Evolutionary conservation across 2,329 filamentous ascomycete species (phyloP), one percentile per base, ranked within the genome.

Genomic region (Ustilaginoidea virens): DNA sequence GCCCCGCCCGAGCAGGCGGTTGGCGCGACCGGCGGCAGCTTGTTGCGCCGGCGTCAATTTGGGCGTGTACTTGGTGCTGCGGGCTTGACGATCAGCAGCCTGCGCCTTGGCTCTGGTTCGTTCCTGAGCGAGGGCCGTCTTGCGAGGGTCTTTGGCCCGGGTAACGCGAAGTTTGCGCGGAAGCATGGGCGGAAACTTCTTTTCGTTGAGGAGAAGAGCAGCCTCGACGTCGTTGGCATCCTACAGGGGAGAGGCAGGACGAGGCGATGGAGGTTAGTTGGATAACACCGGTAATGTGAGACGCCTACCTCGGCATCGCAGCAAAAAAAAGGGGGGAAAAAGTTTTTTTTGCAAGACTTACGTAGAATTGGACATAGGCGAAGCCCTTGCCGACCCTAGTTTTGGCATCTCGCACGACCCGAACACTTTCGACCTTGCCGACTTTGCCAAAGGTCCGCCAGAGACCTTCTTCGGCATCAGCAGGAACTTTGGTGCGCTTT

Each of bases 331-430:
- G 27, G 13, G n/a, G 8, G 23, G 9, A 4, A 24, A 5, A 15
- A 5, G n/a, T 12, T n/a, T 6, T 5, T 10, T 19, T 17, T 5
- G 6, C 12, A 26, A 12, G 11, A 52, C 60, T 58, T 43, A 74
- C 72, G 46, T 77, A 72, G 55, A 98, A 98, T 48, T 98, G 90
- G 11, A 98, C 87, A 46, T 98, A 98, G 36, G 92, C 92, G 47
- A 98, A 83, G 4, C 90, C 90, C 51, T 98, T 98, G 45, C 90
- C 85, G 17, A 98, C 82, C 28, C 92, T 73, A 6, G 92, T 98
- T 40, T 80, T 78, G 37, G 80, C 65, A 47, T 98, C 90, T 31
- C 90, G 74, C 28, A 94, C 71, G 13, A 98, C 85, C 19, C 90
- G 80, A 20, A 98, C 92, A 46, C 77, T 92, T 55, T 98, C 87